These are phyloP conservation scores for Parascedosporium putredinis DNA, from an alignment of 2,329 filamentous ascomycete genomes.

Conservation along the genomic window DNA sequence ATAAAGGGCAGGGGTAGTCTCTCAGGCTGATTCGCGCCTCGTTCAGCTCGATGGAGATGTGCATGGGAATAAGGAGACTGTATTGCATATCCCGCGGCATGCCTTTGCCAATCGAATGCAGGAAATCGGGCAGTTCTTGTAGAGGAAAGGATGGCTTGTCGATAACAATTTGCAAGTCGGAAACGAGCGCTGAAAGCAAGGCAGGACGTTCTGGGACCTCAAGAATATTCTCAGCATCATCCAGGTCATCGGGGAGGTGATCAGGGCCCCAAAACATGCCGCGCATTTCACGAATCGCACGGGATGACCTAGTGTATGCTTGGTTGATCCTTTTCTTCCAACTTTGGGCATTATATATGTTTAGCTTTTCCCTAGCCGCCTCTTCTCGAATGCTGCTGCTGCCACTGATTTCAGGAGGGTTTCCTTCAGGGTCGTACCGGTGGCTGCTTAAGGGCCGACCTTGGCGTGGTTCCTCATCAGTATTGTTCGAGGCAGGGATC, in stretches of 20 bases:
- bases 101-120: slow-evolving; percentile 88
- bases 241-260: slow-evolving; percentile 67
- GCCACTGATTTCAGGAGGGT: slow-evolving; percentile 17
- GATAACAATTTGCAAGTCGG: slow-evolving; percentile 72
- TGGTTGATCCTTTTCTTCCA: slow-evolving; percentile 89
- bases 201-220: slow-evolving; percentile 77
- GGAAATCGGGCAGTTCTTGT: slow-evolving; percentile 68
- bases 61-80: slow-evolving; percentile 79
- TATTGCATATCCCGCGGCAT: slow-evolving; percentile 91
- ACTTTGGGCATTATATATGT: slow-evolving; percentile 73
- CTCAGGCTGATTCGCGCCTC: slow-evolving; percentile 78
- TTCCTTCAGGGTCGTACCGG: slow-evolving; percentile 69
- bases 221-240: slow-evolving; percentile 76
- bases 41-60: slow-evolving; percentile 78
- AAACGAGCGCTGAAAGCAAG: slow-evolving; percentile 69
- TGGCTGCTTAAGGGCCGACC: too few species aligned
- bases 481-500: slow-evolving; percentile 33
- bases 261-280: slow-evolving; percentile 74
- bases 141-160: slow-evolving; percentile 92
- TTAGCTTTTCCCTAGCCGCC: slow-evolving; percentile 65
- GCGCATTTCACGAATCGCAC: slow-evolving; percentile 69
- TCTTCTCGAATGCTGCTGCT: slow-evolving; percentile 54
- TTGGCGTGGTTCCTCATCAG: too few species aligned
- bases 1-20: slow-evolving; percentile 91
- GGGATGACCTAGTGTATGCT: slow-evolving; percentile 57